Conservation (phyloP, 2,329 filamentous ascomycete species). For the Coniella vitis region DNA sequence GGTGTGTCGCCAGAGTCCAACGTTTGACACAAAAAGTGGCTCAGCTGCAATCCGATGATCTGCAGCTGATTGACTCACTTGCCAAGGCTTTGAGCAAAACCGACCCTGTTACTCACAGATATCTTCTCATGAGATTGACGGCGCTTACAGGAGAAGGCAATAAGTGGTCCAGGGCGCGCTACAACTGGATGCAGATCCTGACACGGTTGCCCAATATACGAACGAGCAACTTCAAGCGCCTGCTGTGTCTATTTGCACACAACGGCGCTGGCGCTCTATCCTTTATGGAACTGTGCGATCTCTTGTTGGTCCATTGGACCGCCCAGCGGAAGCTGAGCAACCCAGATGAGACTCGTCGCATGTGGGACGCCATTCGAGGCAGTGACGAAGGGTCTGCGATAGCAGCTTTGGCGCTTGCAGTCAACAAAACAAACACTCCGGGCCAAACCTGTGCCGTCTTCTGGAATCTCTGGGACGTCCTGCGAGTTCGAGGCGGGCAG, state of each 20-base stretch:
- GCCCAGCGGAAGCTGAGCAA: slow-evolving; percentile 22
- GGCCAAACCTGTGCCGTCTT: slow-evolving; percentile 12
- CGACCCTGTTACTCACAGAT: slow-evolving; percentile 3
- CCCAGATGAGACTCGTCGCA: neutral
- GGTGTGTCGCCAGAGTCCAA: neutral
- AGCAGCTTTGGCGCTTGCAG: slow-evolving; percentile 22
- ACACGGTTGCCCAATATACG: slow-evolving; percentile 17
- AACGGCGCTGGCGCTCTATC: slow-evolving; percentile 15
- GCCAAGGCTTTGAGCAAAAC: slow-evolving; percentile 4
- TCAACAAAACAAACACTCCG: slow-evolving; percentile 11
- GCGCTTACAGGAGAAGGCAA: neutral
- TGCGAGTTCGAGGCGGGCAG: slow-evolving; percentile 14
- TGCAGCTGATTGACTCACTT: neutral
- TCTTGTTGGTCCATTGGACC: slow-evolving; percentile 26
- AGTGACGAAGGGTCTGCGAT: slow-evolving; percentile 18
- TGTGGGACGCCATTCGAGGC: slow-evolving; percentile 11
- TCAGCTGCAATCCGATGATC: slow-evolving; percentile 9
- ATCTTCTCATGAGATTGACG: slow-evolving; percentile 5
- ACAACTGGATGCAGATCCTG: slow-evolving; percentile 23
- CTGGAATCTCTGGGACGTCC: slow-evolving; percentile 18
- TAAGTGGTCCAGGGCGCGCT: slow-evolving; percentile 13
- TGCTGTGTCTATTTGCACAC: slow-evolving; percentile 12
- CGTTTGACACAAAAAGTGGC: slow-evolving; percentile 6
- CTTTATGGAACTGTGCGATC: slow-evolving; percentile 20
- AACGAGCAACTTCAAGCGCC: slow-evolving; percentile 5